Evolutionary conservation across 768 basidiomycete species (phyloP).

Genomic region (Kwoniella bestiolae): DNA sequence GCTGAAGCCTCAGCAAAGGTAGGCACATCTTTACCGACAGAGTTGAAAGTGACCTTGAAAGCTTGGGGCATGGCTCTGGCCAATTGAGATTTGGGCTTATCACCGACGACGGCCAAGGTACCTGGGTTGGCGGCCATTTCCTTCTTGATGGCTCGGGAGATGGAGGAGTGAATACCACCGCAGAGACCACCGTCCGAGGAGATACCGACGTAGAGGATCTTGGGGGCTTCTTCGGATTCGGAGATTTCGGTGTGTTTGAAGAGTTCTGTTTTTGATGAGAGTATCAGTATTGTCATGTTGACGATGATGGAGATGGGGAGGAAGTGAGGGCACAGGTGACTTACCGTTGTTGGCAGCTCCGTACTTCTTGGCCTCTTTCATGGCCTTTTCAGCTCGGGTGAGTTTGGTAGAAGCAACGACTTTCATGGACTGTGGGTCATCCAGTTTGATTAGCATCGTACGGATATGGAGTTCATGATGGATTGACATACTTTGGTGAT

Average conservation of each 20-base stretch:
- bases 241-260: slow-evolving; percentile 73
- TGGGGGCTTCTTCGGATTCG: slow-evolving; percentile 60
- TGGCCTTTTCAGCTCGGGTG: slow-evolving; percentile 90
- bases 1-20: slow-evolving; percentile 94
- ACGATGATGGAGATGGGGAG: not conserved
- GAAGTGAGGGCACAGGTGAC: slow-evolving; percentile 2
- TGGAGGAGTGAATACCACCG: slow-evolving; percentile 98
- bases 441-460: not conserved
- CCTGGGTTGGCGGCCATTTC: slow-evolving; percentile 64
- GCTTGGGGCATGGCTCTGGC: slow-evolving; percentile 68
- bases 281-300: not conserved
- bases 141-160: slow-evolving; percentile 83
- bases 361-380: slow-evolving; percentile 88
- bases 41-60: slow-evolving; percentile 87
- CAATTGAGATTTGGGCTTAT: slow-evolving; percentile 96
- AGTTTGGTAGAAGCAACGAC: slow-evolving; percentile 99
- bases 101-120: slow-evolving; percentile 83
- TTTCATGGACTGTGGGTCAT: slow-evolving; percentile 81
- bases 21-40: slow-evolving; percentile 95
- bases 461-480: not conserved
- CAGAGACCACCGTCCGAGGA: slow-evolving; percentile 99
- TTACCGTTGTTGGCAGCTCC: slow-evolving; percentile 67
- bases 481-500: slow-evolving; percentile 82
- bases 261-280: too few species aligned
- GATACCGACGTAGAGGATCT: slow-evolving; percentile 87